A percentile compares a stretch with the other conserved stretches of the same genome.
Conservation (phyloP, 2,329 filamentous ascomycete species). For the Bipolaris sorokiniana region DNA sequence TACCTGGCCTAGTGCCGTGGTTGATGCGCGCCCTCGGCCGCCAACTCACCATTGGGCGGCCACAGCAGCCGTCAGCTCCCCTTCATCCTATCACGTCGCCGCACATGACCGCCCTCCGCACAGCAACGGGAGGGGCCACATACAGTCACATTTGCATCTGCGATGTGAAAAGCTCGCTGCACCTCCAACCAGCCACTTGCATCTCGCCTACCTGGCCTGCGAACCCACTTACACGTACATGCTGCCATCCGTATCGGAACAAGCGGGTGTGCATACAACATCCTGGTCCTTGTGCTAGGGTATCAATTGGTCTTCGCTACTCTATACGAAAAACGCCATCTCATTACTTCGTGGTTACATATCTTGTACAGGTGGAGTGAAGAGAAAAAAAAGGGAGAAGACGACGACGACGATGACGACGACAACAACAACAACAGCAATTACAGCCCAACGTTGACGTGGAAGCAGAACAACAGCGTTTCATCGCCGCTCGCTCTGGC, state of each 20-base stretch:
- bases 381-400: not conserved
- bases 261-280: constrained; percentile 1
- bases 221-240: constrained; percentile 1
- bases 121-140: constrained; percentile 1
- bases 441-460: not conserved
- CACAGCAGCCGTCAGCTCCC: constrained; percentile 31
- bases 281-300: not conserved
- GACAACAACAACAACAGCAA: not conserved
- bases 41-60: constrained; percentile 19
- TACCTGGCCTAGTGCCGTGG: constrained; percentile 17
- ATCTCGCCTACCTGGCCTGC: not conserved
- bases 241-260: not conserved
- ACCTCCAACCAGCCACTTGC: not conserved
- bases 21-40: constrained; percentile 15
- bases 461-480: not conserved
- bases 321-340: constrained; percentile 7
- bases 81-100: constrained; percentile 18
- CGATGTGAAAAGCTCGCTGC: not conserved
- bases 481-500: constrained; percentile 9
- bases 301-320: constrained; percentile 3
- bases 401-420: not conserved
- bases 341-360: constrained; percentile 28
- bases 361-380: constrained; percentile 33
- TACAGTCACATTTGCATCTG: not conserved
- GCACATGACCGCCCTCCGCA: constrained; percentile 24